Evolutionary conservation across 139 green algal genomes (phyloP).

Genomic region (Dunaliella sp.): DNA sequence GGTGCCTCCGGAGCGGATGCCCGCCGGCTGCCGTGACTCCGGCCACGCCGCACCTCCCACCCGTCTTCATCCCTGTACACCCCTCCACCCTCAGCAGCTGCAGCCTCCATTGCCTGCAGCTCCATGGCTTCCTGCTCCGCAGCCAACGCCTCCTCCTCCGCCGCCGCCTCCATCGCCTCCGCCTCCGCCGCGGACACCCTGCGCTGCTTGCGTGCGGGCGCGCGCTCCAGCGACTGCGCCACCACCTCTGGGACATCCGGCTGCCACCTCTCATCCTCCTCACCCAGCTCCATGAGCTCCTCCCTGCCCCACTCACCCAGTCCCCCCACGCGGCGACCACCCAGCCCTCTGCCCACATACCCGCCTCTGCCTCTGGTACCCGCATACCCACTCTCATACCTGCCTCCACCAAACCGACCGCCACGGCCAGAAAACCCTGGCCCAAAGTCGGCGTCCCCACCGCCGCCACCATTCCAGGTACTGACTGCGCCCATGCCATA

Average conservation of each 20-base stretch:
- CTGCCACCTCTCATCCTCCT: conserved; percentile 9
- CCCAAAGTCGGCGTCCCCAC: not conserved
- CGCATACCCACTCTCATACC: not conserved
- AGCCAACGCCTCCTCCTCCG: not conserved
- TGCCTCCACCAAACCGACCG: not conserved
- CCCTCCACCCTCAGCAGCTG: not conserved
- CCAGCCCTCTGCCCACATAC: not conserved
- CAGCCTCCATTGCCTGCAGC: not conserved
- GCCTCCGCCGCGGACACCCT: not conserved
- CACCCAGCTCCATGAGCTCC: no score
- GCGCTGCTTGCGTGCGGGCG: not conserved
- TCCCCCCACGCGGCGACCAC: not conserved
- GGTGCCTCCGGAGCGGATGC: not conserved
- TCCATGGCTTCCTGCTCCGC: not conserved
- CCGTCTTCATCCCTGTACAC: not conserved
- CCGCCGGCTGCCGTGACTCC: not conserved
- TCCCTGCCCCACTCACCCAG: not conserved
- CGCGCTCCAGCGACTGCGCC: conserved; percentile 5
- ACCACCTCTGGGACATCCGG: not conserved
- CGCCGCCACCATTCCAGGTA: not conserved
- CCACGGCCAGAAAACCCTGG: not conserved
- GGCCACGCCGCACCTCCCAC: not conserved
- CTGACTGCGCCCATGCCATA: no score
- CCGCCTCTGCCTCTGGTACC: not conserved
- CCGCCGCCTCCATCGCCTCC: not conserved